Evolutionary conservation across 306 rosid genomes (phyloP).

Genomic region (Citrullus colocynthis): DNA sequence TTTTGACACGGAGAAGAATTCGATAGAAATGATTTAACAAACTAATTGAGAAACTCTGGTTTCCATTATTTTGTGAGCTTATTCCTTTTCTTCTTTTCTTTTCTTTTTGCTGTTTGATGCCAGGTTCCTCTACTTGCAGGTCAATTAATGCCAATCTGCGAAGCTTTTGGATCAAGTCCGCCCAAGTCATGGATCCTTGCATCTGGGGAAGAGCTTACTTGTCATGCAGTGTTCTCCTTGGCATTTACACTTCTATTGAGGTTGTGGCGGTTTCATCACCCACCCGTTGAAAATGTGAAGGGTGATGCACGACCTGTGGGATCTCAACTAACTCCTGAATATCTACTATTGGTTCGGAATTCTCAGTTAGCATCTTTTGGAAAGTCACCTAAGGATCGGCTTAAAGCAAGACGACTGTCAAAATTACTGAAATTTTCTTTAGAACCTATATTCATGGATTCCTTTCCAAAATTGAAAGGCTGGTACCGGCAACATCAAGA

Average conservation of each 20-base stretch:
- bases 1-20: not conserved
- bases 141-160: conserved; percentile 67
- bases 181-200: conserved; percentile 46
- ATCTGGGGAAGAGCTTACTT: conserved; percentile 63
- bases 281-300: conserved; percentile 55
- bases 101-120: conserved; percentile 18
- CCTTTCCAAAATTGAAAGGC: conserved; percentile 66
- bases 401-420: conserved; percentile 41
- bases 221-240: conserved; percentile 64
- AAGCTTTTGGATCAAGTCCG: conserved; percentile 64
- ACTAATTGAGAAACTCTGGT: not conserved
- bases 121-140: conserved; percentile 86
- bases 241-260: conserved; percentile 79
- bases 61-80: conserved; percentile 14
- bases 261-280: conserved; percentile 78
- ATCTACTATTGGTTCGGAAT: conserved; percentile 72
- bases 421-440: conserved; percentile 26
- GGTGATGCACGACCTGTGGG: conserved; percentile 53
- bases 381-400: conserved; percentile 37
- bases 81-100: not conserved
- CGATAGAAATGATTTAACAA: not conserved
- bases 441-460: conserved; percentile 52
- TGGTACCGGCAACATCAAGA: conserved; percentile 85
- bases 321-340: conserved; percentile 60
- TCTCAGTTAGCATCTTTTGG: conserved; percentile 38